Base-by-base conservation (phyloP, 768 basidiomycete genomes). In the Suillus clintonianus region DNA sequence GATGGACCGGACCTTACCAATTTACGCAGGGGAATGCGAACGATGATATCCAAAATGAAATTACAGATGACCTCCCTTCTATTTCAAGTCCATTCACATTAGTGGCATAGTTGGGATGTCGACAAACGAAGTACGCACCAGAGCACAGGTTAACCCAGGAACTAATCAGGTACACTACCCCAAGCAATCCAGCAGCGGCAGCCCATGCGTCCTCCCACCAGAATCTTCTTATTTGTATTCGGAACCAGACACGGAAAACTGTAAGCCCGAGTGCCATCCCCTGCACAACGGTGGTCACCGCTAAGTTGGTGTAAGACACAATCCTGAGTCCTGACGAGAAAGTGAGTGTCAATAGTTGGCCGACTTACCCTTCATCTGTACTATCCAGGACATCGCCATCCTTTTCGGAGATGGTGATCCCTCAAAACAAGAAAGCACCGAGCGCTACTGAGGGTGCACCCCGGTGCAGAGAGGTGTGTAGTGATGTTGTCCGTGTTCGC, bases 141-240 rank as follows among this genome's bases (percentile, higher is more conserved):
- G 62, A 60, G 41, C 62, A 61, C 5, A 45, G 9, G 27, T 61
- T 62, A 1, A 24, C 27, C 59, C 67, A 64, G 13, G 68, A 64
- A 30, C 53, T 9, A 14, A 65, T 65, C 62, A 67, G 39, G 48
- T 67, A 66, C 48, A 61, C 39, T 0, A 45, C 36, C 41, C 68
- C 62, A 36, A 64, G 63, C 30, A 64, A 1, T 15, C 69, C 62
- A 15, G 71, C 56, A 17, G 70, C 47, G 32, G 65, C 56, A 5
- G 70, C 70, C 65, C 66, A 72, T 19, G 71, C 55, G 41, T 76
- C 74, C 43, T 75, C 74, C 70, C 67, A 76, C 74, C 73, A 71
- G 22, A 76, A 61, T 14, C 69, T 68, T 48, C 64, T 62, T 27
- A 67, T 67, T 22, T 61, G 48, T 53, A 67, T 60, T 50, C 71